Evolutionary conservation across 1,284 basidiomycete genomes (phyloP).

Genomic region (Meira nashicola): DNA sequence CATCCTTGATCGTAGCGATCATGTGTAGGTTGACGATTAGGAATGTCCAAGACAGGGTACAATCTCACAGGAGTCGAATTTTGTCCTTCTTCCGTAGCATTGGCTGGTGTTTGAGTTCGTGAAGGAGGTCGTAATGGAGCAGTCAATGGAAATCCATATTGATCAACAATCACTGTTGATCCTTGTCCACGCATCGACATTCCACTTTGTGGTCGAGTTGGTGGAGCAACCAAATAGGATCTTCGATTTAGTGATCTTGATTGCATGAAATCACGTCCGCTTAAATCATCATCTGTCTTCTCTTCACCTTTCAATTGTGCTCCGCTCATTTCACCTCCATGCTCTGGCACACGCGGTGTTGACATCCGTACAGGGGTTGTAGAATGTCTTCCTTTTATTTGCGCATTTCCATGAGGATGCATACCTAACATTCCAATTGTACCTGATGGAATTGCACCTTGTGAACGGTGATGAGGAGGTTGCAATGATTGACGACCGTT

Average conservation of each 20-base stretch:
- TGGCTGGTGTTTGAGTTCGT: not conserved
- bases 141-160: too few species aligned
- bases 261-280: conserved; percentile 16
- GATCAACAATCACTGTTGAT: not conserved
- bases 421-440: conserved; percentile 21
- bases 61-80: conserved; percentile 23
- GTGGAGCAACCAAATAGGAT: conserved; percentile 8
- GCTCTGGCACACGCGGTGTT: conserved; percentile 41
- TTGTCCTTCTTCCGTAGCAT: not conserved
- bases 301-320: conserved; percentile 14
- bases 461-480: conserved; percentile 11
- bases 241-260: not conserved
- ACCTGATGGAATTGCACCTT: conserved; percentile 12
- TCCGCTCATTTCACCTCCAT: conserved; percentile 41
- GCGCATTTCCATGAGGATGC: conserved; percentile 17
- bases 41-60: conserved; percentile 31
- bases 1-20: conserved; percentile 40
- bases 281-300: conserved; percentile 12
- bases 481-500: conserved; percentile 16
- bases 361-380: conserved; percentile 27
- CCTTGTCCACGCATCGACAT: conserved; percentile 7
- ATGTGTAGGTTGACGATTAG: conserved; percentile 32
- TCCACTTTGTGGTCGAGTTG: conserved; percentile 14
- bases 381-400: conserved; percentile 25
- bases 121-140: too few species aligned